Evolutionary conservation across 371 early-diverging fungal species (phyloP), one percentile per base, ranked within the genome.

Genomic region (Basidiobolus heterosporus): DNA sequence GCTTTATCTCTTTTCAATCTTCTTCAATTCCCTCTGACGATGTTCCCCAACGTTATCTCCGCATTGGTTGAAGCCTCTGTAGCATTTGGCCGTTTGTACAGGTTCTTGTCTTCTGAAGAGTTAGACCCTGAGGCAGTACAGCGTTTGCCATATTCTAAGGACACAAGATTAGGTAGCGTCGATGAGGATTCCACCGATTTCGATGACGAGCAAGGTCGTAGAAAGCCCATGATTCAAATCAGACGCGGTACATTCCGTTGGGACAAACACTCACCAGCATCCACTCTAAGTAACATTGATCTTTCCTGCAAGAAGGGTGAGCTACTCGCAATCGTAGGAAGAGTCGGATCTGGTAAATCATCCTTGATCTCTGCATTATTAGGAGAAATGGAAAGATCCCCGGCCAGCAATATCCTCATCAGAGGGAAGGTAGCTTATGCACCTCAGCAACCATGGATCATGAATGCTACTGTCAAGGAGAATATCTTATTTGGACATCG

Each of bases 381-480:
- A 17, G 95, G 92, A 39, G 91, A 95, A 52, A 83, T 88, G 70
- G 74, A 81, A 47, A 80, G 79, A 46, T 43, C 61, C 0, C 46
- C 62, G 1, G 92, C 30, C 30, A 30, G 93, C 19, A 61, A 71
- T 4, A 80, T 85, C 8, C 59, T 53, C 1, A 50, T 92, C 1
- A 61, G 74, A 21, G 94, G 93, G n/a, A 70, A 71, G 14, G 72
- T 89, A 5, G 91, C 91, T 2, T 93, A 90, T 61, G 91, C 85
- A 0, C 75, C 89, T 9, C 93, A 95, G 59, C 76, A 65, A 41
- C 78, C 98, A 13, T 95, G 92, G 93, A 84, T 98, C 35, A 82
- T 87, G 82, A 91, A 91, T 55, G 81, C 81, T 23, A 82, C 91
- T 0, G 48, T 98, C 9, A 72, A 86, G 16, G 88, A 88, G 40